A percentile compares a stretch with the other conserved stretches of the same genome.
These are phyloP conservation scores for Colletotrichum chlorophyti DNA, from an alignment of 2,329 filamentous ascomycete genomes.

Conservation along the genomic window DNA sequence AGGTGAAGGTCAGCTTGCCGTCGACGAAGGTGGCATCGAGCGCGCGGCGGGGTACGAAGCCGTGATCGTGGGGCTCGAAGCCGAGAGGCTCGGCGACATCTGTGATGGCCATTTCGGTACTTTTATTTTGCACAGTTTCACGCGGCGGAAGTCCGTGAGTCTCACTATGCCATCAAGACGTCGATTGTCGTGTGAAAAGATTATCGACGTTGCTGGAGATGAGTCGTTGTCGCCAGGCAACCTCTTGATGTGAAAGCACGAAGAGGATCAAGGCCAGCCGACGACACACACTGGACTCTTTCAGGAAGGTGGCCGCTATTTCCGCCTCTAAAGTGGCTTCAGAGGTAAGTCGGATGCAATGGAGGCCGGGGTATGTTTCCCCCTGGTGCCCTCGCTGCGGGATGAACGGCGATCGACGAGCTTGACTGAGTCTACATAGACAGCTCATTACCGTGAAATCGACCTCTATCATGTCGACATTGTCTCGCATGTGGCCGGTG, in stretches of 20 bases:
- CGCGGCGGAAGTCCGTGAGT: neutral
- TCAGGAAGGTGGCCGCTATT: slow-evolving; percentile 10
- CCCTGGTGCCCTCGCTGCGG: too few relatives aligned
- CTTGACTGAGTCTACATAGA: too few relatives aligned
- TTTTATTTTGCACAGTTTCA: neutral
- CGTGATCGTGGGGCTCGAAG: slow-evolving; percentile 18
- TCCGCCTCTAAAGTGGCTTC: too few relatives aligned
- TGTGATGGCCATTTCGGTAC: neutral
- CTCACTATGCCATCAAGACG: too few relatives aligned
- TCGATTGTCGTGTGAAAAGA: too few relatives aligned
- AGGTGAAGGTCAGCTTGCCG: slow-evolving; percentile 22
- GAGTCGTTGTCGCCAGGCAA: too few relatives aligned
- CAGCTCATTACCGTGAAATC: too few relatives aligned
- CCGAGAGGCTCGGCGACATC: slow-evolving; percentile 6
- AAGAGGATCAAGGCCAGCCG: too few relatives aligned
- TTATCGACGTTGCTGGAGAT: too few relatives aligned
- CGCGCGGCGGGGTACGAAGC: slow-evolving; percentile 17
- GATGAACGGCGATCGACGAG: too few relatives aligned
- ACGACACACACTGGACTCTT: too few relatives aligned
- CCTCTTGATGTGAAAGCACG: too few relatives aligned
- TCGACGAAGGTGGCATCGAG: slow-evolving; percentile 20
- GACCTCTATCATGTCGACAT: neutral
- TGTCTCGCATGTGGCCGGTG: neutral
- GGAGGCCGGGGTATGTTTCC: neutral
- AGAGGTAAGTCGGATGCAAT: slow-evolving; percentile 8